Percentiles rank a stretch among this genome's conserved stretches.
Conservation (phyloP, 2,329 filamentous ascomycete genomes). For the Pseudogymnoascus verrucosus region DNA sequence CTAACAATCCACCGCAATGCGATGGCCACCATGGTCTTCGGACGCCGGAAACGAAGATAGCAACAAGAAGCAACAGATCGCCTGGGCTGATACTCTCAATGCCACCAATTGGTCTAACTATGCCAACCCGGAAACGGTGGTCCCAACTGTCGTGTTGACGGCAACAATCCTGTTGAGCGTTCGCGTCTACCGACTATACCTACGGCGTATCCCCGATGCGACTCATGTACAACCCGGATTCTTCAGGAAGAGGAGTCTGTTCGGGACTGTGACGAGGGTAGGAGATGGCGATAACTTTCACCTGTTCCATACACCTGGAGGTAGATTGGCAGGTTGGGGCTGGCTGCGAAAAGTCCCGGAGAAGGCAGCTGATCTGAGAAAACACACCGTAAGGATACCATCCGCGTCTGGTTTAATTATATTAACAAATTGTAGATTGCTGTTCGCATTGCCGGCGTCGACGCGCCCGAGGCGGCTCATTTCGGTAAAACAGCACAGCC, state of each 20-base stretch:
- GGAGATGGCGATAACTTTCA: constrained; percentile 96
- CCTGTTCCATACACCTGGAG: constrained; percentile 91
- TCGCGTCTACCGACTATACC: constrained; percentile 63
- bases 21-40: constrained; percentile 41
- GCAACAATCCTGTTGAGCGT: constrained; percentile 45
- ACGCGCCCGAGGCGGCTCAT: constrained; percentile 87
- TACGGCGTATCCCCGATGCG: constrained; percentile 76
- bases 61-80: constrained; percentile 29
- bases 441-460: constrained; percentile 81
- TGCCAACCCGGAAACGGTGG: constrained; percentile 45
- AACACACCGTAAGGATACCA: constrained; percentile 58
- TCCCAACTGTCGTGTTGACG: constrained; percentile 47
- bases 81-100: constrained; percentile 38
- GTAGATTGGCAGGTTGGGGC: constrained; percentile 80
- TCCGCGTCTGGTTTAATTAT: not conserved
- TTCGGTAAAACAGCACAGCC: constrained; percentile 87
- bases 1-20: constrained; percentile 30
- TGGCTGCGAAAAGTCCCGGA: constrained; percentile 71
- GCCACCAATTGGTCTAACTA: constrained; percentile 46
- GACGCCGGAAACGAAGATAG: constrained; percentile 20
- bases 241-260: constrained; percentile 68
- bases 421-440: constrained; percentile 53
- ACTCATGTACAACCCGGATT: constrained; percentile 65
- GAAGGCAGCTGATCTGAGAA: constrained; percentile 59
- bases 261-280: constrained; percentile 84